Evolutionary conservation across 1,139 yeast species (phyloP).

Genomic region (Pichia terricola): DNA sequence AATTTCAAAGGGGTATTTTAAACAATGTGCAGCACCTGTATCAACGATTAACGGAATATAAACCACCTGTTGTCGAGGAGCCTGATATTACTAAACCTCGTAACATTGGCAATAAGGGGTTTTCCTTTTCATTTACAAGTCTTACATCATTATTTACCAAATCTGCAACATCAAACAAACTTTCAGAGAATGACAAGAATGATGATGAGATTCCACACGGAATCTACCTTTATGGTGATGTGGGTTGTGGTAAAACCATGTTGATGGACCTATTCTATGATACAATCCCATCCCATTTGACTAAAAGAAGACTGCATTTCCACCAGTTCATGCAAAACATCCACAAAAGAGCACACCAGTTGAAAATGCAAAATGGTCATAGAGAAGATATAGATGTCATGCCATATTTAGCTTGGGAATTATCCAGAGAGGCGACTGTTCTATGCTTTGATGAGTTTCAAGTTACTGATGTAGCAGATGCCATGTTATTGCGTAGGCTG

Average conservation of each 20-base stretch:
- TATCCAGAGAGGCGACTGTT: constrained; percentile 66
- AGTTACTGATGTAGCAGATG: constrained; percentile 97
- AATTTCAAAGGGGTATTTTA: constrained; percentile 51
- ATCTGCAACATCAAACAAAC: constrained; percentile 5
- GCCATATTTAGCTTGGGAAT: constrained; percentile 75
- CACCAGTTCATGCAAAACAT: constrained; percentile 95
- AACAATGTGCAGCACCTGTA: constrained; percentile 46
- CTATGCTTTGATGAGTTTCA: constrained; percentile 93
- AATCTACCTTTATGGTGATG: constrained; percentile 90
- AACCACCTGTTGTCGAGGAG: constrained; percentile 44
- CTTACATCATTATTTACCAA: constrained; percentile 13
- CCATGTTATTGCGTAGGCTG: constrained; percentile 81
- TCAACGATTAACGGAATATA: constrained; percentile 34
- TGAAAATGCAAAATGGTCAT: constrained; percentile 50
- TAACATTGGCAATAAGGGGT: neutral
- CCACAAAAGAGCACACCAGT: constrained; percentile 77
- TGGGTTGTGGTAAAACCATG: constrained; percentile 98
- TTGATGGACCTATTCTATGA: constrained; percentile 88
- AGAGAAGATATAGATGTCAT: constrained; percentile 68
- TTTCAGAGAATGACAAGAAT: constrained; percentile 1
- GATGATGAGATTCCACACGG: constrained; percentile 47
- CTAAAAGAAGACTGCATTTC: constrained; percentile 79
- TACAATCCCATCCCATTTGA: constrained; percentile 67
- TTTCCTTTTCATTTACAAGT: constrained; percentile 22
- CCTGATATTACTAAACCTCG: constrained; percentile 40